A percentile compares a stretch with the other conserved stretches of the same genome.
Conservation (phyloP, 768 basidiomycete genomes). For the Macrocybe gigantea region DNA sequence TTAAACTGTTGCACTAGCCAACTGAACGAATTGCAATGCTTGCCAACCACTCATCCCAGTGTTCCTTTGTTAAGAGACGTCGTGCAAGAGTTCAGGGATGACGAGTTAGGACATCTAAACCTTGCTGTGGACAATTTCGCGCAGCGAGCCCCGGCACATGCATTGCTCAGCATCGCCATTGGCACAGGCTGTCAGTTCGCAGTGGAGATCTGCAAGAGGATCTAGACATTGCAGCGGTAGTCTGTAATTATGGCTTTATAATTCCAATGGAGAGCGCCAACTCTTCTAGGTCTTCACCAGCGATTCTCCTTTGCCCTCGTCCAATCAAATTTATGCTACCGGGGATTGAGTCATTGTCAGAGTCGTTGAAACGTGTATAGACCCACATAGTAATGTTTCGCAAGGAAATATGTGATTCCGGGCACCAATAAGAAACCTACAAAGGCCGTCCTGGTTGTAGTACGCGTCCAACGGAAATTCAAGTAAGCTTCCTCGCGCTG, state of each 20-base stretch:
- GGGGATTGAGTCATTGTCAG: conserved; percentile 3
- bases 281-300: conserved; percentile 1
- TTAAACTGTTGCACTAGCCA: conserved; percentile 48
- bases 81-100: conserved; percentile 83
- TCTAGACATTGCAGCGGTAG: conserved; percentile 34
- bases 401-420: conserved; percentile 43
- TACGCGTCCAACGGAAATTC: conserved; percentile 74
- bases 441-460: conserved; percentile 55
- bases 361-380: background rate
- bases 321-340: conserved; percentile 40
- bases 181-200: conserved; percentile 85
- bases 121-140: conserved; percentile 84
- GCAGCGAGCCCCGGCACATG: conserved; percentile 89
- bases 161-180: conserved; percentile 79
- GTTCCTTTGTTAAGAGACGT: conserved; percentile 67
- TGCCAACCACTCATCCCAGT: conserved; percentile 70
- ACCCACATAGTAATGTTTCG: conserved; percentile 39
- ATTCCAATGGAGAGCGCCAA: background rate
- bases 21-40: conserved; percentile 61
- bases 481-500: conserved; percentile 85
- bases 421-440: conserved; percentile 66
- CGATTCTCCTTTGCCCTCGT: conserved; percentile 42
- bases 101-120: conserved; percentile 92
- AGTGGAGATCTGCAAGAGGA: conserved; percentile 81
- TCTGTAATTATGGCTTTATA: no score